Evolutionary conservation across 345 rosid genomes (phyloP).

Genomic region (Balakata baccata): DNA sequence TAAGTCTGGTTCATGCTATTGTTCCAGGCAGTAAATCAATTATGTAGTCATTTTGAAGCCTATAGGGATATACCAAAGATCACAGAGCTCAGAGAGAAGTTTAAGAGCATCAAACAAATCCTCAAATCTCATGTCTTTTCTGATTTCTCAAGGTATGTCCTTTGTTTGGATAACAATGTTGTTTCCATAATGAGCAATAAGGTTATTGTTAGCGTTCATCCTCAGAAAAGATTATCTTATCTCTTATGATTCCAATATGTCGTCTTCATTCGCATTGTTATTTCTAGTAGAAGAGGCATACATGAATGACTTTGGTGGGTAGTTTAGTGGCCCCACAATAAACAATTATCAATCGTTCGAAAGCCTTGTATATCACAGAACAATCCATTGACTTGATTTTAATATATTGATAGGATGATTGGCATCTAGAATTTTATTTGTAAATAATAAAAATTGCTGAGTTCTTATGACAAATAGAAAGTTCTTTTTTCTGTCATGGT

Average conservation of each 20-base stretch:
- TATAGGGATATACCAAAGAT: conserved; percentile 96
- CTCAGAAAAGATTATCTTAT: not conserved
- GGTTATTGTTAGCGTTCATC: not conserved
- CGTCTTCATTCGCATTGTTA: not conserved
- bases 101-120: conserved; percentile 88
- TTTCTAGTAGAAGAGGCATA: not conserved
- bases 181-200: conserved; percentile 1
- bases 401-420: not conserved
- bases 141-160: conserved; percentile 84
- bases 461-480: not conserved
- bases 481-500: not conserved
- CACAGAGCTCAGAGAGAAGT: conserved; percentile 93
- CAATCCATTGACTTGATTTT: not conserved
- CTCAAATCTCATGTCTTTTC: conserved; percentile 95
- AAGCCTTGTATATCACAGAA: not conserved
- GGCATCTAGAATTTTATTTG: not conserved
- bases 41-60: conserved; percentile 97
- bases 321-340: not conserved
- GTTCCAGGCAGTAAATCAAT: conserved; percentile 97
- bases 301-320: not conserved
- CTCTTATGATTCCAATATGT: not conserved
- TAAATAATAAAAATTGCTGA: not conserved
- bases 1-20: conserved; percentile 21
- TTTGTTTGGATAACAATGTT: not conserved
- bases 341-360: not conserved